Evolutionary conservation across 129 eudicot species (phyloP).

Genomic region (Flaveria brownii): DNA sequence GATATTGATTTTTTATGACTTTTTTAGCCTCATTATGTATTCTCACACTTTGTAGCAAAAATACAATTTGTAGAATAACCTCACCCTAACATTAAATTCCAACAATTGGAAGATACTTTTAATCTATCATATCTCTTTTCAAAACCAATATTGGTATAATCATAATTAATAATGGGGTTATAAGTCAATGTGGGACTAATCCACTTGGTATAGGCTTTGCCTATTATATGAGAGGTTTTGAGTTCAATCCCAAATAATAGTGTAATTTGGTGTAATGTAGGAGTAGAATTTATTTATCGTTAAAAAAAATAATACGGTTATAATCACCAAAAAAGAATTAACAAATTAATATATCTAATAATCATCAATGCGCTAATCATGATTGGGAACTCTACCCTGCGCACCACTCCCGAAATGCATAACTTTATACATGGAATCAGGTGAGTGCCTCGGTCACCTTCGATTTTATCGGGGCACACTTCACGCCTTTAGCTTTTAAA

Average conservation of each 20-base stretch:
- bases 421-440: conserved; percentile 19
- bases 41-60: no score
- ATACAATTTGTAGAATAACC: no score
- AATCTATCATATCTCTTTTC: neutral
- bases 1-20: no score
- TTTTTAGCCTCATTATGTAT: no score
- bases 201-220: no score
- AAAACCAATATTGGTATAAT: neutral
- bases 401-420: conserved; percentile 23
- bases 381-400: conserved; percentile 23
- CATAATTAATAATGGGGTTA: neutral
- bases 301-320: no score
- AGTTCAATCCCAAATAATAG: no score
- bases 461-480: conserved; percentile 5
- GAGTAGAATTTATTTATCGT: no score
- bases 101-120: neutral
- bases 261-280: no score
- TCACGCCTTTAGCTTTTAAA: neutral
- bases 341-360: neutral
- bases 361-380: conserved; percentile 16
- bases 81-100: no score
- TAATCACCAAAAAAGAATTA: neutral
- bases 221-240: no score
- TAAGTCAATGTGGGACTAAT: neutral
- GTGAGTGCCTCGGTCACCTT: conserved; percentile 19